These are phyloP conservation scores for Phylloboletellus chloephorus DNA, from an alignment of 1,284 basidiomycete species.

Conservation along the genomic window DNA sequence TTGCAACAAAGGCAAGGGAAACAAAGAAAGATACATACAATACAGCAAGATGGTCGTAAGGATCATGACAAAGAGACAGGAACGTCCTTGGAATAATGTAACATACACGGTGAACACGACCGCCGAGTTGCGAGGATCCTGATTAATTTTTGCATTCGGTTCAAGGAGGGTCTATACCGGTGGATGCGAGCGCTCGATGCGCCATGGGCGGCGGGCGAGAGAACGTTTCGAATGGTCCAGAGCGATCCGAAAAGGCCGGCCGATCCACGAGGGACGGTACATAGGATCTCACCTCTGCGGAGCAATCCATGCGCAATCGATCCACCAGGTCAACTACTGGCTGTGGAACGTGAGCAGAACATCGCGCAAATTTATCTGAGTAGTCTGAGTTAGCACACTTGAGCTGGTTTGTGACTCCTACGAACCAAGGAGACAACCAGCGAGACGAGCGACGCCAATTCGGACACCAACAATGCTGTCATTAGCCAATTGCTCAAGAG, in stretches of 20 bases:
- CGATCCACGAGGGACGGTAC: slow-evolving; percentile 24
- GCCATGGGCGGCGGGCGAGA: slow-evolving; percentile 33
- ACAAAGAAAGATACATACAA: slow-evolving; percentile 12
- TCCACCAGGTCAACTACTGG: slow-evolving; percentile 36
- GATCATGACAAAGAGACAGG: slow-evolving; percentile 19
- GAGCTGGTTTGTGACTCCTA: slow-evolving; percentile 8
- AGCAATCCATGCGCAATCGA: slow-evolving; percentile 43
- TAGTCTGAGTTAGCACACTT: slow-evolving; percentile 10
- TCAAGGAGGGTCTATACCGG: slow-evolving; percentile 17
- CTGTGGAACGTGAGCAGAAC: slow-evolving; percentile 21
- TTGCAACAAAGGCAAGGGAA: too few species aligned
- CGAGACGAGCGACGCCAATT: slow-evolving; percentile 74
- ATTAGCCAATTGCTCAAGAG: slow-evolving; percentile 52
- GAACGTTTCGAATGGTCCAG: slow-evolving; percentile 29
- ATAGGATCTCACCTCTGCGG: slow-evolving; percentile 45
- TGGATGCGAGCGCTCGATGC: slow-evolving; percentile 2
- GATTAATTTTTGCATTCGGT: not conserved
- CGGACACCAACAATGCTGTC: slow-evolving; percentile 85
- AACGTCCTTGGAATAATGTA: slow-evolving; percentile 21
- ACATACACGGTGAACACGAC: slow-evolving; percentile 2
- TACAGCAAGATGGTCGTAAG: slow-evolving; percentile 16
- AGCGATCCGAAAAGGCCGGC: slow-evolving; percentile 12
- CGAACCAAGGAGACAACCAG: slow-evolving; percentile 52
- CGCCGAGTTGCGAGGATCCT: slow-evolving; percentile 1
- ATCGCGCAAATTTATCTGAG: slow-evolving; percentile 25